Base-by-base conservation (phyloP, 2,329 filamentous ascomycete genomes). In the Didymella lethalis region DNA sequence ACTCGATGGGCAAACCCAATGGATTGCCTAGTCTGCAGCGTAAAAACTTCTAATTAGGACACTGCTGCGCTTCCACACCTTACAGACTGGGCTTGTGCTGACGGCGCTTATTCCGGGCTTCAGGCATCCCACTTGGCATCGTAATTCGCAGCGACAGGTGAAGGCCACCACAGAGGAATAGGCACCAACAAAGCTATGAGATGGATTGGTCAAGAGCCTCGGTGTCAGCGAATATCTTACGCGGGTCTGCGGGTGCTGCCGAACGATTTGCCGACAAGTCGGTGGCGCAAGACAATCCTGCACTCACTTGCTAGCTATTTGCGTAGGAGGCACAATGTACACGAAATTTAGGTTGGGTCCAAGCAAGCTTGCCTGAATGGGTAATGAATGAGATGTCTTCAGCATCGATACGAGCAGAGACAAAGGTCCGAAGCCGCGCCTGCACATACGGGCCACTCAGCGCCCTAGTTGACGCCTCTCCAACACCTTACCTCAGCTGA, bases 401-500 rank as follows among this genome's bases (percentile, higher is more conserved):
- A 29, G 25, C 32, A 16, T n/a, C 34, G 28, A 26, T 31, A 25
- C 29, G 6, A 12, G 14, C 7, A 36, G 12, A 36, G 31, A 14
- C n/a, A 36, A 18, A 26, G 12, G 31, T 26, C 46, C 29, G 31
- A 48, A 2, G 2, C 26, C 31, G 11, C 36, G 14, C 46, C 31
- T 36, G 31, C 20, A 20, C 29, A 25, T 8, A 20, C 10, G 47
- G 47, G 10, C 10, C 16, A 2, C 28, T 11, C n/a, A 23, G 10
- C n/a, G 18, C 34, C 47, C 36, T 31, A 40, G 8, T 31, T n/a
- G 36, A 31, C 26, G 36, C 36, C 36, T 41, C 23, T 12, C 4
- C 14, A 26, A 20, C 6, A 50, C 14, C 48, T 50, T n/a, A 31
- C 36, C 48, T 41, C 23, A 41, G 48, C 48, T 40, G 36, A 50